Evolutionary conservation across 2,329 filamentous ascomycete genomes (phyloP), one percentile per base, ranked within the genome.

Genomic region (Niveomyces coronatus): DNA sequence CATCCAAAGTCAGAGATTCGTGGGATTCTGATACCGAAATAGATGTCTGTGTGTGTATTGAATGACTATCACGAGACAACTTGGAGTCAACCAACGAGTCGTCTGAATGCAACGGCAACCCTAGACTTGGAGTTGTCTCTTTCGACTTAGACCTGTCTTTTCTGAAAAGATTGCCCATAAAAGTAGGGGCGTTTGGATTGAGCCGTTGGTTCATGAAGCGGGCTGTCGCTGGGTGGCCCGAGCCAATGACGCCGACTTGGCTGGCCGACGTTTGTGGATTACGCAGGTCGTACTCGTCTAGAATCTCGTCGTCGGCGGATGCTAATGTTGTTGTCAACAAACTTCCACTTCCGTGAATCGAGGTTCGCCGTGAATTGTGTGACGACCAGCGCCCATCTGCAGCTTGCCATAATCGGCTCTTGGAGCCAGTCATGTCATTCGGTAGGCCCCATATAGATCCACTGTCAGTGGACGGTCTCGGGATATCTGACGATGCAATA

Each of bases 141-240:
- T 52, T 47, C 4, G 56, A 46, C 45, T 60, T 60, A 31, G 61
- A 60, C 41, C 53, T 62, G 13, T 44, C 60, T 44, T 49, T 60
- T 13, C 70, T 66, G 49, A 78, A 74, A 42, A 91, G 75, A 26
- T 79, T 72, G 9, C 72, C 79, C 60, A 82, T 89, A 55, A 96
- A 96, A 1, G 82, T 85, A 8, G 88, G 88, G 1, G 89, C 91
- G 6, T 85, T 76, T 7, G 91, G 91, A 51, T 98, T 96, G 19
- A 96, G 70, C 50, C 60, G 79, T 62, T 57, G 78, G 58, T 53
- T 79, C 65, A 51, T 71, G 56, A 53, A 57, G 13, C 56, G 65
- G 27, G 61, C 49, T 6, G 54, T 46, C 6, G 54, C 56, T 4
- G 64, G 62, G 3, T 82, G 85, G 3, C 80, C 78, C 32, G 85